Evolutionary conservation across 768 basidiomycete species (phyloP).

Genomic region (Epithele typhae): DNA sequence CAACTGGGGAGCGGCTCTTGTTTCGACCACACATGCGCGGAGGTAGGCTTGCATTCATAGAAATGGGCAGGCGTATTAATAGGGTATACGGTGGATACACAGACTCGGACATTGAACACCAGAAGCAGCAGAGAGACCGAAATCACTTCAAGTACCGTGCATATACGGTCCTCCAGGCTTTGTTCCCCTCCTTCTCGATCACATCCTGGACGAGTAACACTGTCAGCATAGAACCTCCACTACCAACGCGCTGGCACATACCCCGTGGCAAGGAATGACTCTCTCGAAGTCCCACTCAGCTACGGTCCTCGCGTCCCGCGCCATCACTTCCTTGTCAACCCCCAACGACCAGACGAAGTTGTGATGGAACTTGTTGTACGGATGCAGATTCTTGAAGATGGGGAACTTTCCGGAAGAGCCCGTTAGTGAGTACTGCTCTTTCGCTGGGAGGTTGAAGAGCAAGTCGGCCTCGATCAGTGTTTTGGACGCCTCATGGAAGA

Average conservation of each 20-base stretch:
- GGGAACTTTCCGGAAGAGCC: slow-evolving; percentile 24
- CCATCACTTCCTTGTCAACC: slow-evolving; percentile 42
- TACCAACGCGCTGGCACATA: too few relatives aligned
- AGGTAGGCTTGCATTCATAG: too few relatives aligned
- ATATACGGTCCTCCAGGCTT: slow-evolving; percentile 33
- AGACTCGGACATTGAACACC: too few relatives aligned
- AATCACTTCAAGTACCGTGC: slow-evolving; percentile 21
- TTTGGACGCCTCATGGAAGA: slow-evolving; percentile 68
- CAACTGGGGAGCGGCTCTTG: too few relatives aligned
- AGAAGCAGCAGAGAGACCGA: too few relatives aligned
- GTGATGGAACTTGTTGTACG: slow-evolving; percentile 24
- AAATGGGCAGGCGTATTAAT: too few relatives aligned
- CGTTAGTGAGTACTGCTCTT: slow-evolving; percentile 57
- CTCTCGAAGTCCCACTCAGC: slow-evolving; percentile 69
- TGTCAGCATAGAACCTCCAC: too few relatives aligned
- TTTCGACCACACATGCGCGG: too few relatives aligned
- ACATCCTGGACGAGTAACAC: too few relatives aligned
- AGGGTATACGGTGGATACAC: too few relatives aligned
- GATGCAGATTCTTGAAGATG: slow-evolving; percentile 18
- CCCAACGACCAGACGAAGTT: slow-evolving; percentile 21
- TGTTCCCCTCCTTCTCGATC: slow-evolving; percentile 44
- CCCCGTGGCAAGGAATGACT: slow-evolving; percentile 72
- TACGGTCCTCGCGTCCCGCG: slow-evolving; percentile 58
- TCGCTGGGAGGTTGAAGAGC: slow-evolving; percentile 75
- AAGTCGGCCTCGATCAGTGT: slow-evolving; percentile 80